Evolutionary conservation across 805 yeast species (phyloP).

Genomic region (Wickerhamiella shivajii): DNA sequence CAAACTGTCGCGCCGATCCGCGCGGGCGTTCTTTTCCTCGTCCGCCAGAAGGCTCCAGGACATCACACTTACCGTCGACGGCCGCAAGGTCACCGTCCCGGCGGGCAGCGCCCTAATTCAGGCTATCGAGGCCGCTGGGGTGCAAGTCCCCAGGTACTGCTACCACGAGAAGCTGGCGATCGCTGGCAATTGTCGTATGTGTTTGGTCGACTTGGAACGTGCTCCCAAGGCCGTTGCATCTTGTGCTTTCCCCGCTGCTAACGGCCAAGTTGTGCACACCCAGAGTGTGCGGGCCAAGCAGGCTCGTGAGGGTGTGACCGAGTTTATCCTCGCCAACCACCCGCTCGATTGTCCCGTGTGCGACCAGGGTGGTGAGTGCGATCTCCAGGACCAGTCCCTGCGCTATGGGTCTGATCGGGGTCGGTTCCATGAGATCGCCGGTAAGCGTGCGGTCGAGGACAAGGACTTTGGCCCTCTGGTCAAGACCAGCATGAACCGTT

Average conservation of each 20-base stretch:
- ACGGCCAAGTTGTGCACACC: constrained; percentile 78
- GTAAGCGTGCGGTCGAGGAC: constrained; percentile 83
- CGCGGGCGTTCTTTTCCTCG: constrained; percentile 26
- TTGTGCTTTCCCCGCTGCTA: constrained; percentile 83
- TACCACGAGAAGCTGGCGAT: constrained; percentile 81
- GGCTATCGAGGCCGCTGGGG: constrained; percentile 87
- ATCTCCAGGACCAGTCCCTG: constrained; percentile 72
- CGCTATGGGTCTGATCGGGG: constrained; percentile 81
- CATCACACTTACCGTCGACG: constrained; percentile 46
- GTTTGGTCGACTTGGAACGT: constrained; percentile 76
- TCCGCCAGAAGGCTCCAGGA: constrained; percentile 38
- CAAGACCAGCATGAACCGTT: constrained; percentile 83
- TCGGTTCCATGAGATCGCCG: constrained; percentile 63
- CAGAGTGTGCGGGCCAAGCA: constrained; percentile 62
- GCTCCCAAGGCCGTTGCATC: constrained; percentile 85
- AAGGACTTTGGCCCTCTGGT: constrained; percentile 81
- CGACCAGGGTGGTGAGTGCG: constrained; percentile 93
- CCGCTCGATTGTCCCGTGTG: constrained; percentile 88
- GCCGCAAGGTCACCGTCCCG: constrained; percentile 60
- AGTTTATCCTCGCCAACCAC: constrained; percentile 75
- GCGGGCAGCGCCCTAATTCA: constrained; percentile 81
- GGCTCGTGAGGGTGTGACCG: constrained; percentile 84
- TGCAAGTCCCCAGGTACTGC: constrained; percentile 75
- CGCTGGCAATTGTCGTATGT: constrained; percentile 91
- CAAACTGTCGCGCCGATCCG: too few relatives aligned